Conservation (phyloP, 2,329 filamentous ascomycete genomes). For the Ceratocystis papillata region DNA sequence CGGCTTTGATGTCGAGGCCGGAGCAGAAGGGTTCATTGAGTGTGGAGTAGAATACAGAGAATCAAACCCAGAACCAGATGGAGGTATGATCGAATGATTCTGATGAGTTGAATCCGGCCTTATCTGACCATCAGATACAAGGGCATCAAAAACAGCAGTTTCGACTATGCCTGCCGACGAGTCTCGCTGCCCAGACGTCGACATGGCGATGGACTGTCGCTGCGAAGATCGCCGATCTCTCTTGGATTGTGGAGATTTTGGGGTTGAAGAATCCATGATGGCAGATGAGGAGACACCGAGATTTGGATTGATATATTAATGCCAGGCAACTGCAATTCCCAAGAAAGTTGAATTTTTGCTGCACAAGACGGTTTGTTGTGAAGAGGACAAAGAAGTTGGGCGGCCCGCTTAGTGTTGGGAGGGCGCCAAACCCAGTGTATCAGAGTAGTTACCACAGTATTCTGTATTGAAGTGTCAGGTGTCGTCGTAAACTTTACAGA, state of each 20-base stretch:
- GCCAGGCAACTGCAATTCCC: no score
- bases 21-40: neutral
- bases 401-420: no score
- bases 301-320: neutral
- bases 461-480: no score
- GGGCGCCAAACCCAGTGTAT: no score
- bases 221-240: conserved; percentile 18
- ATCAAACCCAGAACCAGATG: neutral
- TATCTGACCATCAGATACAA: conserved; percentile 22
- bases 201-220: conserved; percentile 17
- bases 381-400: no score
- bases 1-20: neutral
- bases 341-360: no score
- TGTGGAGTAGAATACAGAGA: neutral
- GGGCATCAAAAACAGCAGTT: conserved; percentile 22
- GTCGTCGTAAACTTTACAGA: no score
- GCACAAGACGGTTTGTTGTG: no score
- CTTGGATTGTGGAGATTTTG: neutral
- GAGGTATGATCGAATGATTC: conserved; percentile 8
- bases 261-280: neutral
- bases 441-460: no score
- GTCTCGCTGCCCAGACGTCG: conserved; percentile 15
- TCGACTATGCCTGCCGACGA: conserved; percentile 3
- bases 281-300: neutral
- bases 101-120: conserved; percentile 6